Evolutionary conservation across 371 early-diverging fungal species (phyloP).

Genomic region (Mortierella sp.): DNA sequence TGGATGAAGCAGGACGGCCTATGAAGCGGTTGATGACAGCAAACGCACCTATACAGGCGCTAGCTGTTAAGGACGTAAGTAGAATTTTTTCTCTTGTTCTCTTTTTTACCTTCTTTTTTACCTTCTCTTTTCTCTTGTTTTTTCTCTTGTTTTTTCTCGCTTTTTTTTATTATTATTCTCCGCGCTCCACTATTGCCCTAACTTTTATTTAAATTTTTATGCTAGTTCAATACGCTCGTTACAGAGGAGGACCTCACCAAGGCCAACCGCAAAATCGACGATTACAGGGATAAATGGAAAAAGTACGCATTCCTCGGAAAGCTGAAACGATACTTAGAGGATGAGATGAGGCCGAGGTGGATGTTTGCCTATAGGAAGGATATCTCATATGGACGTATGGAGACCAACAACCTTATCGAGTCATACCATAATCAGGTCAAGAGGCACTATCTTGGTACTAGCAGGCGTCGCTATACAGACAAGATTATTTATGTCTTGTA

Average conservation of each 20-base stretch:
- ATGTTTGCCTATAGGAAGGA: not conserved
- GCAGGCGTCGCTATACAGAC: not conserved
- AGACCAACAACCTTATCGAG: slow-evolving; percentile 1
- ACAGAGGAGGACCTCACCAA: not conserved
- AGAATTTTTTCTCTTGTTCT: not conserved
- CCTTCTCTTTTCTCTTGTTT: too few species aligned
- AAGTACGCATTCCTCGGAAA: not conserved
- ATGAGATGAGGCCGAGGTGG: not conserved
- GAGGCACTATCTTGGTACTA: not conserved
- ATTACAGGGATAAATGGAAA: slow-evolving; percentile 2
- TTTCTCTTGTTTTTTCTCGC: too few species aligned
- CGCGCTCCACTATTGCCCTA: not conserved
- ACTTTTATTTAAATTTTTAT: not conserved
- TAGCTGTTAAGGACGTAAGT: not conserved
- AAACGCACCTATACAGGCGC: not conserved
- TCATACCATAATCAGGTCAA: slow-evolving; percentile 2
- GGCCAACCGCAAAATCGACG: slow-evolving; percentile 2
- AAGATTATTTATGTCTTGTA: not conserved
- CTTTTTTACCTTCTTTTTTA: too few species aligned
- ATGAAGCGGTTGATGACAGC: not conserved
- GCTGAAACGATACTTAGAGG: not conserved
- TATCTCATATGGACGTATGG: slow-evolving; percentile 4
- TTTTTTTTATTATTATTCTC: too few species aligned
- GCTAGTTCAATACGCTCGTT: not conserved
- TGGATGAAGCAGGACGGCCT: not conserved